Base-by-base conservation (phyloP, 139 green algal genomes). In the Raphidocelis subcapitata region DNA sequence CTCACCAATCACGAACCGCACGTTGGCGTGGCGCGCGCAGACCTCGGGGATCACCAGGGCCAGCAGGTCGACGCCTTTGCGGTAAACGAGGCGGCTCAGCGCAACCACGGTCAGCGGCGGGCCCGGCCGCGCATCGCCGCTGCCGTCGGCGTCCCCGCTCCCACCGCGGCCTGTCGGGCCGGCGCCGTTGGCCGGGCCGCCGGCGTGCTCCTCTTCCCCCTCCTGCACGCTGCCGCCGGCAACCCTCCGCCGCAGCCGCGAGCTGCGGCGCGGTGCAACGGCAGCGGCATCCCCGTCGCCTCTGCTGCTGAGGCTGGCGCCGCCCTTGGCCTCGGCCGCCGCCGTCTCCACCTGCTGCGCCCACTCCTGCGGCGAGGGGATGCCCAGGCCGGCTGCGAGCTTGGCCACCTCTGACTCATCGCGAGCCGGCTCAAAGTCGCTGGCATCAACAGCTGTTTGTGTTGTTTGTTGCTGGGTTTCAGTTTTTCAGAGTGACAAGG, bases 61-160 rank as follows among this genome's bases (percentile, higher is more conserved):
- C 54, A 98, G 82, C 47, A 99, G 86, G 86, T 99, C 95, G 12
- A 96, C 86, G 41, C 94, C 95, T 73, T 99, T 99, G 55, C 95
- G 84, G 77, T 99, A 98, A 72, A 97, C 90, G 74, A 99, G 78
- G 15, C 95, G 81, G 69, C 80, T 92, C 10, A 98, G 76, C 0
- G 92, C 82, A 26, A 98, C 87, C 4, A 98, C 71, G 10, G 74
- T 82, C 12, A 89, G 54, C 16, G 56, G 33, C 21, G 79, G 41
- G 41, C n/a, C 8, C 10, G 54, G 54, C n/a, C 54, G 12, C 54
- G 28, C 59, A 29, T 8, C 55, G 31, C n/a, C 12, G 64, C 52
- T 31, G 32, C 37, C 26, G 55, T 3, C 0, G n/a, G 16, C 21
- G 28, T 29, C 2, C 12, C 26, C 46, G 24, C 26, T 15, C 28